Base-by-base conservation (phyloP, 371 early-diverging fungal genomes). In the Cokeromyces recurvatus region DNA sequence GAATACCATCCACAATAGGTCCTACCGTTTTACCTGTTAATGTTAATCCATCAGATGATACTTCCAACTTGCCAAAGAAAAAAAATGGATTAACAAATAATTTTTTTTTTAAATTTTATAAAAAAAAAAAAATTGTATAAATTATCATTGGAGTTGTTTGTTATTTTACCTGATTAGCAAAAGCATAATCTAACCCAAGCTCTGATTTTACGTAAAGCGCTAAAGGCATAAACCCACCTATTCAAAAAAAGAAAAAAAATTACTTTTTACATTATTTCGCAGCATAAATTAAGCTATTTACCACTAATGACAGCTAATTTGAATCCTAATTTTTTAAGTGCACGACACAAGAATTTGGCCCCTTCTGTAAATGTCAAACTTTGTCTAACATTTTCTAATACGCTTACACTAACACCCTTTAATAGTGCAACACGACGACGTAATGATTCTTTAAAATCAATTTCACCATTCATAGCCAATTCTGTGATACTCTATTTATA, bases 391-490 rank as follows among this genome's bases (percentile, higher is more conserved):
- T 71, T 66, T 14, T 93, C 88, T 14, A 97, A 61, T 0, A 93
- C 89, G 6, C 57, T 47, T 2, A 83, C 83, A n/a, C 92, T 89
- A 1, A 89, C 85, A n/a, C 91, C 95, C 54, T 85, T 82, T 38
- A 98, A 76, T 19, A 97, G 68, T 0, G 82, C 82, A 0, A 98
- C 97, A 29, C 98, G 86, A 16, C 86, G 79, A 35, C 78, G 77
- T 35, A 98, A 74, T 0, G 95, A 93, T 66, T 94, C 92, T 46
- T 88, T 91, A 54, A 98, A 98, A 48, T 94, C 96, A 44, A 97
- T 86, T 58, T 94, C 92, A 20, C 98, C 98, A 54, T 86, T 86
- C 93, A 94, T 94, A 0, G 98, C 98, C n/a, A 84, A 70, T 62
- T 94, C 92, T 4, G 98, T 97, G 50, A 97, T 96, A 47, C 75